Conservation (phyloP, 2,329 filamentous ascomycete genomes). For the Colletotrichum tropicale region DNA sequence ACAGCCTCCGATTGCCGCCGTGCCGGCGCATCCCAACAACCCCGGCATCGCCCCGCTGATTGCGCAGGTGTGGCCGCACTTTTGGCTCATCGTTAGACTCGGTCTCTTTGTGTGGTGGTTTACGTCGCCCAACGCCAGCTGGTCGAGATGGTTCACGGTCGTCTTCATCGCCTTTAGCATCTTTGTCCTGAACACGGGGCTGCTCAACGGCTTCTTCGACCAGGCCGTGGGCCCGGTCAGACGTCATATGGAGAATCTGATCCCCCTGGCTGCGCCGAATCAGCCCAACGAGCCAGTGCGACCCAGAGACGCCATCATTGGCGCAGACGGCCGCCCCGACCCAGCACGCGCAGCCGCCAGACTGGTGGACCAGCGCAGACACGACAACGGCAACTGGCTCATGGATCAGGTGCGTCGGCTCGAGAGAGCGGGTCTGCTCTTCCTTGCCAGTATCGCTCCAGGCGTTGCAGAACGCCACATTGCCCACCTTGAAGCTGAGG, state of each 20-base stretch:
- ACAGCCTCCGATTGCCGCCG: slow-evolving; percentile 28
- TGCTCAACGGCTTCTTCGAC: slow-evolving; percentile 60
- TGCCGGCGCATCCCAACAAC: slow-evolving; percentile 42
- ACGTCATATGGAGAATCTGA: slow-evolving; percentile 62
- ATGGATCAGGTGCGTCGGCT: slow-evolving; percentile 55
- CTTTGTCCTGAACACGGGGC: slow-evolving; percentile 64
- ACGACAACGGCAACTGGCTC: slow-evolving; percentile 53
- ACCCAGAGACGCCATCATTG: slow-evolving; percentile 9
- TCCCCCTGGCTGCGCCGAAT: slow-evolving; percentile 54
- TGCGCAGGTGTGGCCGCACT: slow-evolving; percentile 59
- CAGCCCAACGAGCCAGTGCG: slow-evolving; percentile 25
- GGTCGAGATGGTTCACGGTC: slow-evolving; percentile 63
- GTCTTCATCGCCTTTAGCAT: slow-evolving; percentile 57
- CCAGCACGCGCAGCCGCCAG: slow-evolving; percentile 59
- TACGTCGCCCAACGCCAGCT: slow-evolving; percentile 61
- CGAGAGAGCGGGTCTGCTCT: slow-evolving; percentile 66
- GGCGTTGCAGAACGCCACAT: slow-evolving; percentile 71
- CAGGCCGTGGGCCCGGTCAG: slow-evolving; percentile 61
- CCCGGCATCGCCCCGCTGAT: slow-evolving; percentile 40
- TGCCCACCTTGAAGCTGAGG: slow-evolving; percentile 59
- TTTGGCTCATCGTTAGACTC: slow-evolving; percentile 66
- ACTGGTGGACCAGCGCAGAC: slow-evolving; percentile 51
- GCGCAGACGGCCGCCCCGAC: slow-evolving; percentile 36
- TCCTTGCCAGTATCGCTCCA: slow-evolving; percentile 69
- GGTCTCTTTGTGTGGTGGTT: slow-evolving; percentile 69